phyloP scores from a whole-genome alignment of 805 yeast genomes.

The Saccharomycopsis synnaedendra region DNA sequence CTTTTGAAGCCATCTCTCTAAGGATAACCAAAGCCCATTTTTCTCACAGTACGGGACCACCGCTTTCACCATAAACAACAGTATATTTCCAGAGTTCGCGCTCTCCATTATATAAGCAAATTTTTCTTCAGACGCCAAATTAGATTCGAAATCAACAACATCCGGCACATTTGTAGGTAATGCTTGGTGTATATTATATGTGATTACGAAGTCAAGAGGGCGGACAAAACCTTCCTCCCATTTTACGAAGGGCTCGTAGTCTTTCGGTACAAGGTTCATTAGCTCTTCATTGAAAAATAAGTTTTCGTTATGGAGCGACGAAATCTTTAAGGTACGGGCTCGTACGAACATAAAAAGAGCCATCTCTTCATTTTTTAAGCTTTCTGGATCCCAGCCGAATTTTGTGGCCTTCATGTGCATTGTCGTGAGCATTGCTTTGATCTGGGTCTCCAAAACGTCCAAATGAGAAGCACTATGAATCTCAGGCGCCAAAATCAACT shows the following conservation, averaged over 20 bases:
- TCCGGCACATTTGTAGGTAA: conserved; percentile 1
- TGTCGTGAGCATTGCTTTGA: background rate
- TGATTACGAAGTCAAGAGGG: conserved; percentile 10
- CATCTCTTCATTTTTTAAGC: background rate
- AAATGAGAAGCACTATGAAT: conserved; percentile 1
- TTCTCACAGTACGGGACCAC: conserved; percentile 11
- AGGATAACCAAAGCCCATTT: conserved; percentile 10
- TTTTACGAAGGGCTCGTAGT: background rate
- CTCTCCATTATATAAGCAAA: conserved; percentile 6
- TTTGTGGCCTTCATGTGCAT: background rate
- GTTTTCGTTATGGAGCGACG: conserved; percentile 11
- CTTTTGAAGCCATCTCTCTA: conserved; percentile 11
- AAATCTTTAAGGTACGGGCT: conserved; percentile 14
- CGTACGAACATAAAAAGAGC: conserved; percentile 9
- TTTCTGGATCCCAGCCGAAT: conserved; percentile 3
- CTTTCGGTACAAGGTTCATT: conserved; percentile 2
- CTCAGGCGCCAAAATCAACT: conserved; percentile 1
- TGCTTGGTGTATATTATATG: background rate
- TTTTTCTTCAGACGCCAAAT: background rate
- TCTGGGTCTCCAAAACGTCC: conserved; percentile 2
- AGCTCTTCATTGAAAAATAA: conserved; percentile 9
- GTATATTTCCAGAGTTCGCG: conserved; percentile 5
- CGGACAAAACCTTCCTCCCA: conserved; percentile 9
- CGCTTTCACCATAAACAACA: conserved; percentile 6
- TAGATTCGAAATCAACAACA: conserved; percentile 6